Conservation (phyloP, 257 asterid species). For the Buddleja alternifolia region DNA sequence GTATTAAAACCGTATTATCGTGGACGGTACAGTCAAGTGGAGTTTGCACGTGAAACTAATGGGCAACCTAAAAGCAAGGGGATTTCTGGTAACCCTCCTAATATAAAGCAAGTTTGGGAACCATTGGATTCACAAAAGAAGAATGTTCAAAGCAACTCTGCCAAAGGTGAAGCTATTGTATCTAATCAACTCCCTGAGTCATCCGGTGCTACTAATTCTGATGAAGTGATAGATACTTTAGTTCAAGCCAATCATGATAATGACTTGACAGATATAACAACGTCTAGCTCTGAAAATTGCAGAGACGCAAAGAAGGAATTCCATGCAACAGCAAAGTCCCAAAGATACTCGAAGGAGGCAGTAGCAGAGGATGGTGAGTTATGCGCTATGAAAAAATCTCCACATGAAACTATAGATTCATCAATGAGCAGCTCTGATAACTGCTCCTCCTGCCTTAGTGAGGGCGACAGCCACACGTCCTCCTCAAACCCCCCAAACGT, state of each 20-base stretch:
- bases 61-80: conserved; percentile 53
- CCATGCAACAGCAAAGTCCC: conserved; percentile 31
- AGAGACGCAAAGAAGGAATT: conserved; percentile 26
- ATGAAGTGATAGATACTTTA: conserved; percentile 28
- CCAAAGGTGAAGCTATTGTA: conserved; percentile 42
- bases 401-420: conserved; percentile 30
- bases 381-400: conserved; percentile 25
- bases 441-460: conserved; percentile 64
- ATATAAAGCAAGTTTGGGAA: conserved; percentile 65
- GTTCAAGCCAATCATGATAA: conserved; percentile 26
- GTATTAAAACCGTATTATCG: conserved; percentile 47
- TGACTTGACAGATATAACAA: no score
- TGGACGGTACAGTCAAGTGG: conserved; percentile 42
- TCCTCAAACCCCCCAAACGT: conserved; percentile 51
- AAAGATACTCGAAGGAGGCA: conserved; percentile 35
- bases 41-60: conserved; percentile 39
- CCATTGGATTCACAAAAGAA: conserved; percentile 63
- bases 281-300: conserved; percentile 23
- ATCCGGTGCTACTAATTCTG: conserved; percentile 35
- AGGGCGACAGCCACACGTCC: conserved; percentile 61
- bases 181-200: conserved; percentile 40
- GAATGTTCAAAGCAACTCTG: conserved; percentile 46
- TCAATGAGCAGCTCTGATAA: conserved; percentile 51
- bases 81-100: conserved; percentile 34
- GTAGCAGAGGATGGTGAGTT: conserved; percentile 40